These are phyloP conservation scores for Aspergillus awamori DNA, from an alignment of 2,329 filamentous ascomycete species.

Conservation along the genomic window DNA sequence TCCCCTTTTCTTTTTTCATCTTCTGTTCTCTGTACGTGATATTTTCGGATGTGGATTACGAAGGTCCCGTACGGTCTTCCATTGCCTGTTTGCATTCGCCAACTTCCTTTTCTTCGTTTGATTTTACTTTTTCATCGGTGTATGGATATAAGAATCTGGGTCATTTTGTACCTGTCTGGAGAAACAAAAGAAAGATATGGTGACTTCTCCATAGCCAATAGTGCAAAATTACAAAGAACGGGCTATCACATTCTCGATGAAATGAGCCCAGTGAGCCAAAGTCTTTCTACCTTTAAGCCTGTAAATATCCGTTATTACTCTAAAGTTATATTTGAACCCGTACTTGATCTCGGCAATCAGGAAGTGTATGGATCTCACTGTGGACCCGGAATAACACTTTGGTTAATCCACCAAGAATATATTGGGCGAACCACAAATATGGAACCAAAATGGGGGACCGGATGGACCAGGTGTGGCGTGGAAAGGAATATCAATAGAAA, in stretches of 20 bases:
- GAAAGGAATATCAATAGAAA: too few relatives aligned
- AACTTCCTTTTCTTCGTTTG: conserved; percentile 14
- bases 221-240: background rate
- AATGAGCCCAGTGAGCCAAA: background rate
- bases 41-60: background rate
- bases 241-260: background rate
- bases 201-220: background rate
- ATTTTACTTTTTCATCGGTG: conserved; percentile 9
- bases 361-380: too few relatives aligned
- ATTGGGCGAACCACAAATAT: too few relatives aligned
- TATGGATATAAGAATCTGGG: conserved; percentile 14
- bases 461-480: too few relatives aligned
- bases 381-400: too few relatives aligned
- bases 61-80: conserved; percentile 8
- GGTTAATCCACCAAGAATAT: too few relatives aligned
- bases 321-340: too few relatives aligned
- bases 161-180: conserved; percentile 5
- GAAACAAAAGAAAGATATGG: conserved; percentile 12
- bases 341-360: too few relatives aligned
- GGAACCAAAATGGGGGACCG: too few relatives aligned
- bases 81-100: background rate
- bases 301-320: too few relatives aligned
- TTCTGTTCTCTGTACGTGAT: conserved; percentile 5
- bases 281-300: too few relatives aligned
- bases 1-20: conserved; percentile 4